These are phyloP conservation scores for Rubroboletus satanas DNA, from an alignment of 768 basidiomycete species.

Conservation along the genomic window DNA sequence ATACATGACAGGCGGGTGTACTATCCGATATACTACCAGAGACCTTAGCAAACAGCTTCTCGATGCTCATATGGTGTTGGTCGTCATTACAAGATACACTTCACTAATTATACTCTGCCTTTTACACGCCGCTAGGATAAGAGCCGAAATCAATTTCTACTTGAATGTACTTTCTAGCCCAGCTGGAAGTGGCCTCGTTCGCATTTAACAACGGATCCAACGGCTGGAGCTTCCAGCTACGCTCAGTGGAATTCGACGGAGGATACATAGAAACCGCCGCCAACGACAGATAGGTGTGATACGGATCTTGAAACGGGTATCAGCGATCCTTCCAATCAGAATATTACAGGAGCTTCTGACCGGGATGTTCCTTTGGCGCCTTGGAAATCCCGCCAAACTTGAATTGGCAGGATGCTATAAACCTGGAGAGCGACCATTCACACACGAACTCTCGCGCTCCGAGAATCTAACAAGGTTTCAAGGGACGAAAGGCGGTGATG, in stretches of 20 bases:
- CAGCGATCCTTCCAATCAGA: not conserved
- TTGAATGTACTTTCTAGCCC: slow-evolving; percentile 61
- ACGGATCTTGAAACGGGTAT: slow-evolving; percentile 64
- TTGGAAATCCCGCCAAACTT: slow-evolving; percentile 89
- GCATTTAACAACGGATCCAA: slow-evolving; percentile 75
- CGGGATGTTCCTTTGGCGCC: slow-evolving; percentile 73
- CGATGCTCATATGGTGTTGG: not conserved
- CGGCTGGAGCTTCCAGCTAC: slow-evolving; percentile 53
- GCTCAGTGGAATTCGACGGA: slow-evolving; percentile 31
- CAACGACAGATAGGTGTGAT: slow-evolving; percentile 89
- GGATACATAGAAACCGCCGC: slow-evolving; percentile 74
- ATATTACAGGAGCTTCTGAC: slow-evolving; percentile 36
- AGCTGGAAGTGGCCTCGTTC: slow-evolving; percentile 55
- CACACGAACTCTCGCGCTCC: slow-evolving; percentile 58
- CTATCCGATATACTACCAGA: slow-evolving; percentile 52
- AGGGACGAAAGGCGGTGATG: not conserved
- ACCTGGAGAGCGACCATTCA: slow-evolving; percentile 49
- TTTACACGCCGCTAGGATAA: not conserved
- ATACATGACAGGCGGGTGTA: slow-evolving; percentile 47
- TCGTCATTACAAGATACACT: not conserved
- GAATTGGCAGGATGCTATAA: slow-evolving; percentile 77
- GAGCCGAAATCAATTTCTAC: slow-evolving; percentile 12
- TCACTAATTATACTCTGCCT: not conserved
- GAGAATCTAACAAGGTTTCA: slow-evolving; percentile 54
- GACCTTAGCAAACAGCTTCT: not conserved